Conservation (phyloP, 306 rosid genomes). For the Quercus aquifolioides region DNA sequence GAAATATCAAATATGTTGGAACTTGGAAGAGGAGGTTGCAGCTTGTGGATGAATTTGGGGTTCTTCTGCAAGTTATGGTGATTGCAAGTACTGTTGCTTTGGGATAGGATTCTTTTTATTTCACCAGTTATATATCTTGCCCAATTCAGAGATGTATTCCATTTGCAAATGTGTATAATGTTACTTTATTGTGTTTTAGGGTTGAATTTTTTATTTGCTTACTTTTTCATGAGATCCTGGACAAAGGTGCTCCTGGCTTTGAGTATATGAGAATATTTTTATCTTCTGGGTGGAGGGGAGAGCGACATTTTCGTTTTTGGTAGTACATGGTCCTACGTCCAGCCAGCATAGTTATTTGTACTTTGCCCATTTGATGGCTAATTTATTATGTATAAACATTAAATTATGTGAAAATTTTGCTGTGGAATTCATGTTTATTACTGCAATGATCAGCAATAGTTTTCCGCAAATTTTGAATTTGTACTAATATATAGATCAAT, state of each 20-base stretch:
- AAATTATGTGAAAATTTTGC: constrained; percentile 49
- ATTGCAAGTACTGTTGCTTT: background rate
- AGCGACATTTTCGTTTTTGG: constrained; percentile 29
- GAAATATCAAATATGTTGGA: constrained; percentile 9
- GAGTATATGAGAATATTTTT: constrained; percentile 32
- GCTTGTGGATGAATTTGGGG: constrained; percentile 7
- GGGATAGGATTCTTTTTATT: constrained; percentile 13
- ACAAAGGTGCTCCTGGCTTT: constrained; percentile 30
- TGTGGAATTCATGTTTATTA: background rate
- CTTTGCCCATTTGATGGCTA: constrained; percentile 43
- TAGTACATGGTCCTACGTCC: constrained; percentile 41
- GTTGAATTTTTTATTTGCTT: constrained; percentile 34
- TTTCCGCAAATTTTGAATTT: constrained; percentile 12
- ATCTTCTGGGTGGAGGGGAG: constrained; percentile 27
- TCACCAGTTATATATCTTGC: constrained; percentile 28
- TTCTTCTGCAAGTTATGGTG: constrained; percentile 15
- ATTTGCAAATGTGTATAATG: constrained; percentile 72
- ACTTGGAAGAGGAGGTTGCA: constrained; percentile 20
- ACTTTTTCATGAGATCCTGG: constrained; percentile 42
- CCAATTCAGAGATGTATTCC: constrained; percentile 41
- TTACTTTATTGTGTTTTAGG: constrained; percentile 37
- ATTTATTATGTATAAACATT: constrained; percentile 52
- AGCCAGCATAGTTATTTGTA: constrained; percentile 58
- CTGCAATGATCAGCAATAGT: constrained; percentile 15
- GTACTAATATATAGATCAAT: background rate